Conservation (phyloP, 1,284 basidiomycete genomes). For the Trichosporon inkin region DNA sequence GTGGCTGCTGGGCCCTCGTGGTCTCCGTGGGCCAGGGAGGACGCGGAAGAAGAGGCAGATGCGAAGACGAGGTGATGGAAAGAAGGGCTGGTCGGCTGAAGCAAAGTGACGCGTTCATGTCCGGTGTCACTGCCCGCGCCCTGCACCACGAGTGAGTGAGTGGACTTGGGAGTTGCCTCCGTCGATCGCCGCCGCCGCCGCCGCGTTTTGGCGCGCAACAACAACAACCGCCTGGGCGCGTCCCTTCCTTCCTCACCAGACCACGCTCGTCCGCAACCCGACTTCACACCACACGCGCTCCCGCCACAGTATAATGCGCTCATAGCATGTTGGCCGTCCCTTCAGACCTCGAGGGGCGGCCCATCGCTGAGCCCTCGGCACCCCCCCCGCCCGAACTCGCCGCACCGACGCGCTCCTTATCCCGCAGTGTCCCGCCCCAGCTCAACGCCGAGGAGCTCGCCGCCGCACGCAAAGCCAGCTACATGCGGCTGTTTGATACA, state of each 20-base stretch:
- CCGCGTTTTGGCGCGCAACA: slow-evolving; percentile 5
- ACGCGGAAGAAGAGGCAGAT: neutral
- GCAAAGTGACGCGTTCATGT: neutral
- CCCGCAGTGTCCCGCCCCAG: neutral
- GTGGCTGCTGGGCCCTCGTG: neutral
- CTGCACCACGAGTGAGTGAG: too few relatives aligned
- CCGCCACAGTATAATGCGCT: neutral
- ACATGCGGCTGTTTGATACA: slow-evolving; percentile 9
- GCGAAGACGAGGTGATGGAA: neutral
- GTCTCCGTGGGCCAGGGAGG: neutral
- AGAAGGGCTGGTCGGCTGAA: neutral
- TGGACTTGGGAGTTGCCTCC: neutral
- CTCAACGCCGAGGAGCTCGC: neutral
- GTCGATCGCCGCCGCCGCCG: slow-evolving; percentile 6
- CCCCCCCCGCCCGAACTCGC: neutral
- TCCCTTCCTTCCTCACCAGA: neutral
- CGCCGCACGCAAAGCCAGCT: neutral
- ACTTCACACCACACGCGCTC: neutral
- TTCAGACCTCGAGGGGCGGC: slow-evolving; percentile 2
- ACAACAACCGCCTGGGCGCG: slow-evolving; percentile 1
- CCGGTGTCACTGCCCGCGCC: neutral
- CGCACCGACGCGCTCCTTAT: neutral
- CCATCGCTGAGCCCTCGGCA: neutral
- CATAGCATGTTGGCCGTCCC: slow-evolving; percentile 7
- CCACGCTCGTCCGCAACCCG: neutral